These are phyloP conservation scores for Penicillium daleae DNA, from an alignment of 495 filamentous ascomycete species.

Conservation along the genomic window DNA sequence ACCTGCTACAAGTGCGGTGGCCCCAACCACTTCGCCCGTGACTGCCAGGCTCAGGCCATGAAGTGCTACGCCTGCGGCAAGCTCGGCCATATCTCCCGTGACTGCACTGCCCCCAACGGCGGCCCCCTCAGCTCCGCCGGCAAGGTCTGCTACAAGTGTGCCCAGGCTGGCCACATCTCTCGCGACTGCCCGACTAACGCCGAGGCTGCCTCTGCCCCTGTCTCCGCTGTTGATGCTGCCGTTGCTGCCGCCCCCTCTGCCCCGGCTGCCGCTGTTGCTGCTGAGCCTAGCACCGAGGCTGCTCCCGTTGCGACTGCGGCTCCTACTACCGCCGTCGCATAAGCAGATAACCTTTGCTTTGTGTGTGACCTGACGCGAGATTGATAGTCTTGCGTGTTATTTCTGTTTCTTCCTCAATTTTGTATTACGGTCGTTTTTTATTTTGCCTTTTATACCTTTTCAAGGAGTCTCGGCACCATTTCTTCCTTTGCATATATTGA, in stretches of 20 bases:
- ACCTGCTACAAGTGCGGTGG: constrained; percentile 99
- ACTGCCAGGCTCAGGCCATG: constrained; percentile 99
- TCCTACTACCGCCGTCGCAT: constrained; percentile 60
- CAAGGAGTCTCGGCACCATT: constrained; percentile 33
- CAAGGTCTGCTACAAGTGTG: constrained; percentile 98
- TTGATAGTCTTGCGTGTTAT: background rate
- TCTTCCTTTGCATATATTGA: constrained; percentile 52
- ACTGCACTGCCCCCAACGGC: constrained; percentile 97
- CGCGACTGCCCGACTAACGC: constrained; percentile 80
- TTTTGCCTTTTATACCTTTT: constrained; percentile 30
- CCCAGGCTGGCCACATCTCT: constrained; percentile 93
- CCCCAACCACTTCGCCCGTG: constrained; percentile 97
- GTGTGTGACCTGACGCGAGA: background rate
- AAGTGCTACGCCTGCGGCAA: constrained; percentile 99
- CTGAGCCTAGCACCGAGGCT: constrained; percentile 43
- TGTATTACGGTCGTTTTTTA: constrained; percentile 42
- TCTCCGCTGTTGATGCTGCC: constrained; percentile 38
- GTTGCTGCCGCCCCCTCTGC: constrained; percentile 43
- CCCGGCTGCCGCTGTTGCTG: constrained; percentile 46
- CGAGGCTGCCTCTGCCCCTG: constrained; percentile 42
- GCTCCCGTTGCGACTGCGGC: constrained; percentile 49
- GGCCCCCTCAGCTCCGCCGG: constrained; percentile 93
- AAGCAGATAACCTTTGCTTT: constrained; percentile 29
- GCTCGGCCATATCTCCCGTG: constrained; percentile 95
- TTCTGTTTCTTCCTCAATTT: constrained; percentile 33